Evolutionary conservation across 352 stramenopile genomes (phyloP).

Genomic region (Pythium dissimile): DNA sequence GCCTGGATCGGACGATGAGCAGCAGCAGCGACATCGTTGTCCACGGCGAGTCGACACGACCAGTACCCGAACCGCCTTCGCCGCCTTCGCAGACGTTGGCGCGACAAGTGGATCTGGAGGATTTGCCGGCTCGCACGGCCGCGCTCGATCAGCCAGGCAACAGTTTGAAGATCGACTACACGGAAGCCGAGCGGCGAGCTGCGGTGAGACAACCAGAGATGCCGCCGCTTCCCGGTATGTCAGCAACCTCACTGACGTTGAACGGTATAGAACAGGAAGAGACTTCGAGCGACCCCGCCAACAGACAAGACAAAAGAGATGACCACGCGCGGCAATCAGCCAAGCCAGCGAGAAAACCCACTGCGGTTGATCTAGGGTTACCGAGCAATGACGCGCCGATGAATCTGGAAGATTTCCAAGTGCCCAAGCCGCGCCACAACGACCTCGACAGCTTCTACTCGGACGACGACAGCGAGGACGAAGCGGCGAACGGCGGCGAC

Average conservation of each 20-base stretch:
- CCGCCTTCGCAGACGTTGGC: background rate
- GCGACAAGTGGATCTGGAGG: constrained; percentile 36
- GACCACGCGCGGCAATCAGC: background rate
- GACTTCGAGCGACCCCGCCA: no score
- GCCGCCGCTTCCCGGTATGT: constrained; percentile 1
- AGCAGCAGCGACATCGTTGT: constrained; percentile 37
- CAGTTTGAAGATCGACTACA: constrained; percentile 48
- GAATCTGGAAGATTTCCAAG: constrained; percentile 76
- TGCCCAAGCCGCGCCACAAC: constrained; percentile 44
- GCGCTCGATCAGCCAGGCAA: constrained; percentile 25
- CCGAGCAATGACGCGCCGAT: constrained; percentile 21
- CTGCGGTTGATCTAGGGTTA: no score
- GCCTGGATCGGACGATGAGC: constrained; percentile 24
- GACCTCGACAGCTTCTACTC: constrained; percentile 82
- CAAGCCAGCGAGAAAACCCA: background rate
- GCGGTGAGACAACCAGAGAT: background rate
- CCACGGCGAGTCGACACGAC: background rate
- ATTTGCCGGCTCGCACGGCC: constrained; percentile 46
- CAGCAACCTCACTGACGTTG: no score
- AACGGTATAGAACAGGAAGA: background rate
- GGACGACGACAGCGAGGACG: constrained; percentile 60
- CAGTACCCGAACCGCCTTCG: background rate
- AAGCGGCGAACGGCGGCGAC: constrained; percentile 33
- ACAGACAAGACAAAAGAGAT: background rate
- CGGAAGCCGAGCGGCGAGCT: constrained; percentile 11